phyloP scores from a whole-genome alignment of 345 rosid species.

The Moricandia arvensis region DNA sequence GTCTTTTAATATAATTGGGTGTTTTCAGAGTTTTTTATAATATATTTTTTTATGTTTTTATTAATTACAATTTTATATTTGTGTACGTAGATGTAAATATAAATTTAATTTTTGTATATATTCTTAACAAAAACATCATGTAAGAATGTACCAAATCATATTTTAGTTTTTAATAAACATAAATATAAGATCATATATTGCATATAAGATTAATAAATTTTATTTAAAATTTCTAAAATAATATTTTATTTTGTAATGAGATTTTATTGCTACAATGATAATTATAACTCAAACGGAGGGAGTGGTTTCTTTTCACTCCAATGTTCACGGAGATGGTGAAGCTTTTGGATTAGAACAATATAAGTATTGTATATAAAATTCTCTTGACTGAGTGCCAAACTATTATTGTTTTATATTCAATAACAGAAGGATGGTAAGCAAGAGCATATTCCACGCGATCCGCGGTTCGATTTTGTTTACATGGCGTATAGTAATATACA shows the following conservation, averaged over 20 bases:
- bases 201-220: too few species aligned
- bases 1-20: background rate
- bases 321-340: background rate
- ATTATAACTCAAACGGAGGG: too few species aligned
- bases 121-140: too few species aligned
- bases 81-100: too few species aligned
- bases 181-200: too few species aligned
- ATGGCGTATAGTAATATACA: background rate
- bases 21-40: background rate
- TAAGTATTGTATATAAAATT: background rate
- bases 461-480: conserved; percentile 8
- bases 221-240: too few species aligned
- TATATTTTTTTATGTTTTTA: background rate
- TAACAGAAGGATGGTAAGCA: background rate
- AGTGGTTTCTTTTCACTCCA: background rate
- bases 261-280: too few species aligned
- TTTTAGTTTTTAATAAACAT: too few species aligned
- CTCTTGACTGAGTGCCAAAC: background rate
- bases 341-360: background rate
- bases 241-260: too few species aligned
- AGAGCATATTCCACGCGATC: conserved; percentile 12
- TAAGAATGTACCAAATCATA: too few species aligned
- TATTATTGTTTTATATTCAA: background rate
- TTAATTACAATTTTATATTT: too few species aligned
- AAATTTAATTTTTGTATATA: too few species aligned